These are phyloP conservation scores for Zygoascus hellenicus DNA, from an alignment of 1,139 yeast genomes.

Conservation along the genomic window DNA sequence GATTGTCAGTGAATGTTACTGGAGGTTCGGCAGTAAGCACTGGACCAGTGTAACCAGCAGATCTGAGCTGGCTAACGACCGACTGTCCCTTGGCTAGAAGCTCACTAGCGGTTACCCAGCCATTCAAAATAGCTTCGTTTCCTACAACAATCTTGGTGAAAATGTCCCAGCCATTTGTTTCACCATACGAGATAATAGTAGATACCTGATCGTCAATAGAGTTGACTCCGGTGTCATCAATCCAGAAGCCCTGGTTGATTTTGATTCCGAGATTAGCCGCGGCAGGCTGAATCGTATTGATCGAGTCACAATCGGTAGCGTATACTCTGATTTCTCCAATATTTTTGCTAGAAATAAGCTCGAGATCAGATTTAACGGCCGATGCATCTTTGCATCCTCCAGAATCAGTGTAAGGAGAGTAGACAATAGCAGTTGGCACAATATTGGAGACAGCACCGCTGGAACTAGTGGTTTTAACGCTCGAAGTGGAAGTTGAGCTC, in stretches of 20 bases:
- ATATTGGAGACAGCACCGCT: conserved; percentile 16
- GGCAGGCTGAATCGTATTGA: conserved; percentile 59
- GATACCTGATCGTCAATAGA: conserved; percentile 58
- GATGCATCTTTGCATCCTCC: conserved; percentile 57
- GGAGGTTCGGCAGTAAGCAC: conserved; percentile 89
- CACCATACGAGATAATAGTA: conserved; percentile 45
- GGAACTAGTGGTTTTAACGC: conserved; percentile 11
- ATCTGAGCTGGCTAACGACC: conserved; percentile 51
- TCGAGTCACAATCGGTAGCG: conserved; percentile 78
- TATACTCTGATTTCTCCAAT: conserved; percentile 65
- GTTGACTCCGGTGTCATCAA: conserved; percentile 52
- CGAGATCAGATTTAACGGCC: conserved; percentile 55
- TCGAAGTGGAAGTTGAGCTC: not conserved
- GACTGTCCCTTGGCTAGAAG: conserved; percentile 56
- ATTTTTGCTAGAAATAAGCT: conserved; percentile 52
- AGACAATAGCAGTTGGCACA: conserved; percentile 56
- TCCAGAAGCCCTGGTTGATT: conserved; percentile 87
- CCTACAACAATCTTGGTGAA: conserved; percentile 76
- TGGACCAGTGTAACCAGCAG: conserved; percentile 72
- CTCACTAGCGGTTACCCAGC: conserved; percentile 52
- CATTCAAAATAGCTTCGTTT: conserved; percentile 73
- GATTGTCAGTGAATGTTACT: conserved; percentile 55
- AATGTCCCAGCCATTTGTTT: conserved; percentile 52
- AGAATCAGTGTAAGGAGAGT: conserved; percentile 73
- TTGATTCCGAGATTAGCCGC: conserved; percentile 56